Percentiles rank a stretch among this genome's conserved stretches.
Conservation (phyloP, 140 eudicot genomes). For the Erigeron philadelphicus region DNA sequence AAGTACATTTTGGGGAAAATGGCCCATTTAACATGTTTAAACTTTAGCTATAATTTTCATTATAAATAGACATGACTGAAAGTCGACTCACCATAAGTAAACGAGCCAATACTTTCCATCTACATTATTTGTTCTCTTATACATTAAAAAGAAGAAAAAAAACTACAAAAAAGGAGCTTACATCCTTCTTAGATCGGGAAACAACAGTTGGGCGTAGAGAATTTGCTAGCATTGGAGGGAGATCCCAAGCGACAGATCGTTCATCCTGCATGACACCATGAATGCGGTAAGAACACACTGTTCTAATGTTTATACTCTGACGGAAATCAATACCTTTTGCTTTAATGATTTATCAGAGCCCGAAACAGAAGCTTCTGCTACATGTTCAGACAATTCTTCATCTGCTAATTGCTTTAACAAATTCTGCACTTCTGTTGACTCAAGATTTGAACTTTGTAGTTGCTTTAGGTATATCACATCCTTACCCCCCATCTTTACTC, state of each 20-base stretch:
- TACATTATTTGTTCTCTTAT: background rate
- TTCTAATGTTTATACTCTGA: background rate
- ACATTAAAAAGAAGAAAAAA: background rate
- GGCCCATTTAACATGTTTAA: too few species aligned
- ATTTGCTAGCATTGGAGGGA: slow-evolving; percentile 45
- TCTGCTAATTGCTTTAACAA: slow-evolving; percentile 77
- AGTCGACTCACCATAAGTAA: too few species aligned
- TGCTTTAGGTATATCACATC: slow-evolving; percentile 92
- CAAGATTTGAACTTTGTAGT: slow-evolving; percentile 65
- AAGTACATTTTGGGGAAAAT: too few species aligned
- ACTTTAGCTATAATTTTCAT: too few species aligned
- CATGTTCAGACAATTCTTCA: slow-evolving; percentile 57
- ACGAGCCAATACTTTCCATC: too few species aligned
- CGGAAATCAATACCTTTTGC: slow-evolving; percentile 47
- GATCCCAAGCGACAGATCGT: slow-evolving; percentile 55
- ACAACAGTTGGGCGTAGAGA: slow-evolving; percentile 55
- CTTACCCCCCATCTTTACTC: slow-evolving; percentile 99
- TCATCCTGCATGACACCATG: slow-evolving; percentile 45
- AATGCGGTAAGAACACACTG: slow-evolving; percentile 21
- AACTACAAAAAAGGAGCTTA: slow-evolving; percentile 25
- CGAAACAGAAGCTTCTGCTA: slow-evolving; percentile 30
- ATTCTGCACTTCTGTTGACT: slow-evolving; percentile 68
- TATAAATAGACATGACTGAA: too few species aligned
- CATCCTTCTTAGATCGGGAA: slow-evolving; percentile 72
- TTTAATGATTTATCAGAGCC: slow-evolving; percentile 37